phyloP scores from a whole-genome alignment of 352 stramenopile genomes.

The Elongisporangium anandrum region DNA sequence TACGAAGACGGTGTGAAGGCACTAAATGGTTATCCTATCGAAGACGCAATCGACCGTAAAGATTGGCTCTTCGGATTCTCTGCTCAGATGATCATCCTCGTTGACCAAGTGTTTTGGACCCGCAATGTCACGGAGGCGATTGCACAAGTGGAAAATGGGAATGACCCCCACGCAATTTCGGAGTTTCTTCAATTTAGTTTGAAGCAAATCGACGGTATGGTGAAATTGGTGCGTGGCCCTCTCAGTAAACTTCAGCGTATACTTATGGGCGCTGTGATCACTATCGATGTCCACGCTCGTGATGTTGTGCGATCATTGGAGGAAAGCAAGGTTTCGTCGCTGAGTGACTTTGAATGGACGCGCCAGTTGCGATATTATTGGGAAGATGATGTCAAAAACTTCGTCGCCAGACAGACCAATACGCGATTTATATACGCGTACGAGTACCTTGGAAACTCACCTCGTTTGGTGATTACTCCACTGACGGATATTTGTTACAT shows the following conservation, averaged over 20 bases:
- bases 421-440: conserved; percentile 84
- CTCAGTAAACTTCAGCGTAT: conserved; percentile 87
- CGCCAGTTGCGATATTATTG: conserved; percentile 88
- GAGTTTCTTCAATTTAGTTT: conserved; percentile 88
- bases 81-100: conserved; percentile 85
- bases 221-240: conserved; percentile 82
- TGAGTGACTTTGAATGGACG: conserved; percentile 91
- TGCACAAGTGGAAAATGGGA: conserved; percentile 60
- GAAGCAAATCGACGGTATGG: conserved; percentile 91
- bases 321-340: conserved; percentile 68
- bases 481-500: conserved; percentile 90
- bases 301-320: conserved; percentile 85
- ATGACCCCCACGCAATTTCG: conserved; percentile 62
- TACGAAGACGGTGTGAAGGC: conserved; percentile 85
- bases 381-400: conserved; percentile 86
- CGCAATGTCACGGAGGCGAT: conserved; percentile 83
- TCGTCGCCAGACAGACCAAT: conserved; percentile 78
- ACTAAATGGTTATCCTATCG: conserved; percentile 82
- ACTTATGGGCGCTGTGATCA: conserved; percentile 89
- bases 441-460: conserved; percentile 83
- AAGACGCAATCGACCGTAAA: conserved; percentile 85
- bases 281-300: conserved; percentile 89
- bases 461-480: conserved; percentile 78
- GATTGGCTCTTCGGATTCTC: conserved; percentile 89
- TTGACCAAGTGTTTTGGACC: conserved; percentile 92